Conservation (phyloP, 345 rosid genomes). For the Crucihimalaya himalaica region DNA sequence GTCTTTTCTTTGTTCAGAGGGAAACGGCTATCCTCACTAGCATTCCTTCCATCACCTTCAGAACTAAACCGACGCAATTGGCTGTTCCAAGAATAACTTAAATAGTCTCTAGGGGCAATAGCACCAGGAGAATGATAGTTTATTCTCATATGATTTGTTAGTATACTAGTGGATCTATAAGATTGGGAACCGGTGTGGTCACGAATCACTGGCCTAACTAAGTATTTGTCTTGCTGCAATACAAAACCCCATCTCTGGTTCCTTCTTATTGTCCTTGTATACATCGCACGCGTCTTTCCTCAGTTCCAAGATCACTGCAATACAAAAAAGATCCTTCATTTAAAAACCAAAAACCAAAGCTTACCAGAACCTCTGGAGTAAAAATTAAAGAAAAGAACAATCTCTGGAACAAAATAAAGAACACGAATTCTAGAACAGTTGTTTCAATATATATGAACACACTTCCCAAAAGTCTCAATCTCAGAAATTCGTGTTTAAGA, state of each 20-base stretch:
- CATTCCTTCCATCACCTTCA: constrained; percentile 77
- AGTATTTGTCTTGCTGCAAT: constrained; percentile 50
- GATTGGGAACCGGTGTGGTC: constrained; percentile 40
- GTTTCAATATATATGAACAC: not conserved
- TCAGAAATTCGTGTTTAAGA: not conserved
- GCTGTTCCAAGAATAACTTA: constrained; percentile 32
- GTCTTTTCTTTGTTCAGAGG: constrained; percentile 57
- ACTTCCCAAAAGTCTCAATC: not conserved
- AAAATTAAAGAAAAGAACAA: not conserved
- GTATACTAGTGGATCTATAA: constrained; percentile 30
- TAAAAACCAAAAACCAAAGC: not conserved
- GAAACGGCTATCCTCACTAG: constrained; percentile 63
- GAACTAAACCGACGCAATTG: constrained; percentile 70
- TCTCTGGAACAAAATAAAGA: not conserved
- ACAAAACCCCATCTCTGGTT: constrained; percentile 58
- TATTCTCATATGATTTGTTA: constrained; percentile 41
- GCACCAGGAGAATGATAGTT: constrained; percentile 36
- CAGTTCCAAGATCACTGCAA: constrained; percentile 32
- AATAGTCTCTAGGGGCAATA: constrained; percentile 33
- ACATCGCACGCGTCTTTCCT: constrained; percentile 55
- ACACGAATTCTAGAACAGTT: not conserved
- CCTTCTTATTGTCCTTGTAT: constrained; percentile 58
- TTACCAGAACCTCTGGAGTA: not conserved
- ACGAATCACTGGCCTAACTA: constrained; percentile 41
- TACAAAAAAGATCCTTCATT: not conserved